Conservation (phyloP, 768 basidiomycete species). For the Tricholoma matsutake region DNA sequence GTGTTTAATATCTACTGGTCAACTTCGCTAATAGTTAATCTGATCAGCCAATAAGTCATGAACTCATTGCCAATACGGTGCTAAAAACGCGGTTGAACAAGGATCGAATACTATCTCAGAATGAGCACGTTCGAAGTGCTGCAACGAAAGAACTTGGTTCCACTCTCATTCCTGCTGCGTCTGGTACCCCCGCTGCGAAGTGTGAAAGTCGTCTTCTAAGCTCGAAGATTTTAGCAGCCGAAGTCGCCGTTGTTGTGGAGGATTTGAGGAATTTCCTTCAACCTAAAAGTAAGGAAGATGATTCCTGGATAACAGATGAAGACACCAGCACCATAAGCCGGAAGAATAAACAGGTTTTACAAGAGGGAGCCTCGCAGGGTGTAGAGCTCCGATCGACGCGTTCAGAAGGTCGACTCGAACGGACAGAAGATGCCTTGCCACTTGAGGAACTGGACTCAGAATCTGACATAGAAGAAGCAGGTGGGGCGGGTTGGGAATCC, state of each 20-base stretch:
- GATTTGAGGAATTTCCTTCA: constrained; percentile 44
- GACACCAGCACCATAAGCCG: constrained; percentile 19
- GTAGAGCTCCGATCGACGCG: background rate
- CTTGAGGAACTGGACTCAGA: background rate
- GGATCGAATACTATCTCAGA: constrained; percentile 53
- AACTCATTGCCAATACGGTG: constrained; percentile 61
- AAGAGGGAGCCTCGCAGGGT: background rate
- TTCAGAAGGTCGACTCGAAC: background rate
- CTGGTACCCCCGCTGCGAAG: constrained; percentile 50
- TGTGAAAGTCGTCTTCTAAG: constrained; percentile 73
- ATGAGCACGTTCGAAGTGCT: constrained; percentile 44
- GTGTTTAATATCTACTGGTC: background rate
- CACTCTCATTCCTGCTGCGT: constrained; percentile 29
- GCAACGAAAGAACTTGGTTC: constrained; percentile 43
- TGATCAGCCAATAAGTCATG: constrained; percentile 53
- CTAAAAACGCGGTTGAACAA: constrained; percentile 72
- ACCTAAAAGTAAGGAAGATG: constrained; percentile 16
- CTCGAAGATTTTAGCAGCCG: constrained; percentile 67
- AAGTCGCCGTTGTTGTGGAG: constrained; percentile 49
- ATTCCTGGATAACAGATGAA: constrained; percentile 13
- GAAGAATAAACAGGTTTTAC: constrained; percentile 13
- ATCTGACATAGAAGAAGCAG: constrained; percentile 20
- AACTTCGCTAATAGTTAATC: constrained; percentile 3
- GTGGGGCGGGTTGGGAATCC: constrained; percentile 38
- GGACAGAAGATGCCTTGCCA: background rate